Evolutionary conservation across 129 eudicot species (phyloP), one percentile per base, ranked within the genome.

Genomic region (Deinandra increscens): DNA sequence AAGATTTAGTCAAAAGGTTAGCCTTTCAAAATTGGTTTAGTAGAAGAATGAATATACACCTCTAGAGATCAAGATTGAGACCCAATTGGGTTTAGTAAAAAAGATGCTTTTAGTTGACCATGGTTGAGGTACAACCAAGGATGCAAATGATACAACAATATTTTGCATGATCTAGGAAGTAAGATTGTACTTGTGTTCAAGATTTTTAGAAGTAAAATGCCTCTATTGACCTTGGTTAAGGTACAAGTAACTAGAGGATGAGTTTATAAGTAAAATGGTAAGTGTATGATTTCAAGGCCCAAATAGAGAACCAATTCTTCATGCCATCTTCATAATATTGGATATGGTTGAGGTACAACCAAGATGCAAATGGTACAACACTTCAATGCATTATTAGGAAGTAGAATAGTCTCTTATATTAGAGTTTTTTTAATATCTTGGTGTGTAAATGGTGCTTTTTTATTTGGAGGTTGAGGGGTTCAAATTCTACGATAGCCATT

Each of bases 1-100:
- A 19, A 45, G 51, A 48, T 46, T 67, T 44, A 58, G 62, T 67
- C 74, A 58, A 66, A 66, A 73, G 62, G 38, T 38, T 33, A 60
- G 38, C 36, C 0, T 4, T 46, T 45, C 7, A 73, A 62, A 37
- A 15, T 36, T 29, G 41, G 31, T 18, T 73, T 49, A 38, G 64
- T 34, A 14, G 26, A 31, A 33, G 31, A 26, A 26, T 26, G 29
- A 60, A 26, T 26, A 59, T 43, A 31, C 46, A 31, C 46, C 50
- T 45, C n/a, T 18, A 31, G 49, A 9, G 17, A 38, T 56, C 46
- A 70, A 26, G 42, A 70, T 37, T 54, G 76, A 60, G 72, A 29
- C 78, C 64, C 63, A 64, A 22, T 64, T 48, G 46, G 61, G 46
- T 26, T 49, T 49, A 49, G 55, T 49, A 33, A 49, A 63, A 26